These are phyloP conservation scores for Corylus americana DNA, from an alignment of 306 rosid species.

Conservation along the genomic window DNA sequence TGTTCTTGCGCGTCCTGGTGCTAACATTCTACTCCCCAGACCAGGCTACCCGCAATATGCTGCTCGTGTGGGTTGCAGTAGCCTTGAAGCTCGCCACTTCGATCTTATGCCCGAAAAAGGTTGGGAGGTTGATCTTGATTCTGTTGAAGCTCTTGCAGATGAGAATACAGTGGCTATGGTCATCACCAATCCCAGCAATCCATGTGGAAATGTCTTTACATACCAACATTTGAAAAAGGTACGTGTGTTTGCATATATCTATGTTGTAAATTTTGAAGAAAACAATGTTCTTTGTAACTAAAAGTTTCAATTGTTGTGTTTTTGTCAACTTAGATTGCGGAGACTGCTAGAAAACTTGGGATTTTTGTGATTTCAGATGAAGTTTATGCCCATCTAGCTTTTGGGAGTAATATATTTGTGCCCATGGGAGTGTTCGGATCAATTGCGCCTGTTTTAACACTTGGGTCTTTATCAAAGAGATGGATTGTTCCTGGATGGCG, in stretches of 20 bases:
- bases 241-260: background rate
- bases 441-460: constrained; percentile 52
- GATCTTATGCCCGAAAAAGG: constrained; percentile 57
- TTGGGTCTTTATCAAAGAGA: constrained; percentile 60
- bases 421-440: constrained; percentile 62
- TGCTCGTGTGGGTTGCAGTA: constrained; percentile 39
- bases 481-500: constrained; percentile 79
- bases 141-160: constrained; percentile 58
- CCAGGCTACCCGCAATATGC: constrained; percentile 67
- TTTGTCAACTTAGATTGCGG: constrained; percentile 46
- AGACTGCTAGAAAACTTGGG: constrained; percentile 59
- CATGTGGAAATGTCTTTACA: constrained; percentile 64
- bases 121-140: constrained; percentile 69
- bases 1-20: constrained; percentile 59
- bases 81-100: constrained; percentile 61
- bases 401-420: constrained; percentile 58
- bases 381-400: constrained; percentile 54
- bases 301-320: background rate
- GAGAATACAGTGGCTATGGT: constrained; percentile 66
- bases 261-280: background rate
- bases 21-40: constrained; percentile 69
- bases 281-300: background rate
- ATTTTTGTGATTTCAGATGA: constrained; percentile 62
- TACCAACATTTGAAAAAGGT: constrained; percentile 60
- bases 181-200: constrained; percentile 63